A percentile compares a stretch with the other conserved stretches of the same genome.
Conservation (phyloP, 768 basidiomycete species). For the Auriscalpium vulgare region DNA sequence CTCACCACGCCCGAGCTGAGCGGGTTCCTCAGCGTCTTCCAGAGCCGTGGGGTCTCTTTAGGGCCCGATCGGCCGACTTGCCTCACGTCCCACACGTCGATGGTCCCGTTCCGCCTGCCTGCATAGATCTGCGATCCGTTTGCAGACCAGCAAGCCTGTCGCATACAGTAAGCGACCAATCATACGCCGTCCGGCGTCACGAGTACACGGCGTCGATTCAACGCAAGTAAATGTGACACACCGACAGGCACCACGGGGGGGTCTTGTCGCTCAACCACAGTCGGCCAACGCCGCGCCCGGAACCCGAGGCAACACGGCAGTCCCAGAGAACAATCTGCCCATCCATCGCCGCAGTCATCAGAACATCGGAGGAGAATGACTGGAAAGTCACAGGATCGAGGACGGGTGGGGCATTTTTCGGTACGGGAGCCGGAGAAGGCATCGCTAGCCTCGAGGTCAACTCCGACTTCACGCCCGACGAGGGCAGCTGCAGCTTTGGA, state of each 20-base stretch:
- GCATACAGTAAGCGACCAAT: slow-evolving; percentile 2
- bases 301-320: slow-evolving; percentile 49
- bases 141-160: slow-evolving; percentile 89
- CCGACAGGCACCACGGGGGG: slow-evolving; percentile 94
- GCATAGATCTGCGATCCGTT: slow-evolving; percentile 86
- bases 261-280: slow-evolving; percentile 88
- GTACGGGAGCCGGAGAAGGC: slow-evolving; percentile 39
- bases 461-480: slow-evolving; percentile 10
- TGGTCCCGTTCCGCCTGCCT: slow-evolving; percentile 81
- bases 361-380: slow-evolving; percentile 68
- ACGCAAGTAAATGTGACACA: slow-evolving; percentile 30
- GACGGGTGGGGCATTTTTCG: slow-evolving; percentile 71
- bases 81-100: slow-evolving; percentile 95
- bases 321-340: slow-evolving; percentile 94
- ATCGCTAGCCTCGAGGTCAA: slow-evolving; percentile 47
- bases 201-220: not conserved
- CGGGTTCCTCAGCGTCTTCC: slow-evolving; percentile 83
- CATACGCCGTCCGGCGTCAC: not conserved
- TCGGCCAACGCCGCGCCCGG: slow-evolving; percentile 69
- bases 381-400: slow-evolving; percentile 53
- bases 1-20: slow-evolving; percentile 86
- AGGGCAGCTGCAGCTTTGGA: slow-evolving; percentile 7
- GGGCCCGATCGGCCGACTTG: slow-evolving; percentile 58
- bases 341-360: slow-evolving; percentile 87
- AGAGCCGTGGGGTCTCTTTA: slow-evolving; percentile 58